Evolutionary conservation across 768 basidiomycete species (phyloP).

Genomic region (Termitomyces sp.): DNA sequence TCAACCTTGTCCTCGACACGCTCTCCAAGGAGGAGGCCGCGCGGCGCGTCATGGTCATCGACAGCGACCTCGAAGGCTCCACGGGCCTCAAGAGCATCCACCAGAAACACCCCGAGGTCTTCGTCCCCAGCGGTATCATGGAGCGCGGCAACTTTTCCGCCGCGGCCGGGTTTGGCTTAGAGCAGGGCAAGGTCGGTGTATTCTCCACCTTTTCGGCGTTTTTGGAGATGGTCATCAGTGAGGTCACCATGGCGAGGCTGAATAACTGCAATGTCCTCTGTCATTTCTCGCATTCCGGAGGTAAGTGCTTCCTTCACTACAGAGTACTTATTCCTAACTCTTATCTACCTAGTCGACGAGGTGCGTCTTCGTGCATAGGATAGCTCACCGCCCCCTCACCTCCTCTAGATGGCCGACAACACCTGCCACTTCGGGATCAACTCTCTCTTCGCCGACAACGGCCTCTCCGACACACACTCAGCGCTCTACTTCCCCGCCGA

Average conservation of each 20-base stretch:
- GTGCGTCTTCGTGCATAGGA: not conserved
- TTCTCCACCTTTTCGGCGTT: conserved; percentile 92
- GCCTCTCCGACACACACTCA: conserved; percentile 72
- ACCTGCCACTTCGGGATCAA: conserved; percentile 62
- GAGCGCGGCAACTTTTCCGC: conserved; percentile 81
- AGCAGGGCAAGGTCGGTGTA: conserved; percentile 75
- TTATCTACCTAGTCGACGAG: not conserved
- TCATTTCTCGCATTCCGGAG: conserved; percentile 88
- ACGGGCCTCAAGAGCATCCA: conserved; percentile 86
- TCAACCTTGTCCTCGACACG: conserved; percentile 69
- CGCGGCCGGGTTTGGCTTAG: conserved; percentile 85
- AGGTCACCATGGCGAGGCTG: conserved; percentile 88
- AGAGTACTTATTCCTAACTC: not conserved
- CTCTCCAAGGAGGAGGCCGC: conserved; percentile 72
- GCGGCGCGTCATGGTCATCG: conserved; percentile 82
- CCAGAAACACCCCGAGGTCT: conserved; percentile 86
- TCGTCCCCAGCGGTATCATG: conserved; percentile 82
- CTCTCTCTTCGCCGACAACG: conserved; percentile 85
- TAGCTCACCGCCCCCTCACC: not conserved
- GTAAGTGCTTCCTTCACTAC: conserved; percentile 21
- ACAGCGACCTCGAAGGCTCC: conserved; percentile 85
- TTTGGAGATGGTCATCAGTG: conserved; percentile 86
- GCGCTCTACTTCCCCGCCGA: conserved; percentile 89
- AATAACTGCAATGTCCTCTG: conserved; percentile 84
- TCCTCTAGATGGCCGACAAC: conserved; percentile 33